Evolutionary conservation across 306 rosid species (phyloP).

Genomic region (Rubus idaeus): DNA sequence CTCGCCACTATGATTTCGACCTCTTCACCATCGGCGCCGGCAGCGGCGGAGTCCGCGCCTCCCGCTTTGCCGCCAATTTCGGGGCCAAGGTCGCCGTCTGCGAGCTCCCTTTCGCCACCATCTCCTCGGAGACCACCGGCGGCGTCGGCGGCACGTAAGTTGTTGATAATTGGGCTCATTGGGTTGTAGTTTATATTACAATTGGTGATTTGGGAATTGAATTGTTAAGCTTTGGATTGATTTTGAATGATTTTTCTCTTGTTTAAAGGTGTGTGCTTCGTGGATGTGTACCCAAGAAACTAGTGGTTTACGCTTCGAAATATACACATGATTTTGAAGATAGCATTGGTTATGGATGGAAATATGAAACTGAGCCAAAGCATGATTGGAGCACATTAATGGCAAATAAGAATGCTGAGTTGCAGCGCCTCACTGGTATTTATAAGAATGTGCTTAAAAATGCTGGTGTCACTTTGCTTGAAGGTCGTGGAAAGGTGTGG

Average conservation of each 20-base stretch:
- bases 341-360: constrained; percentile 94
- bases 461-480: constrained; percentile 65
- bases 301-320: constrained; percentile 76
- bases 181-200: no score
- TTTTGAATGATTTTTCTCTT: background rate
- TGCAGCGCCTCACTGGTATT: constrained; percentile 89
- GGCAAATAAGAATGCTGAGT: constrained; percentile 95
- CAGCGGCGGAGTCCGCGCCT: constrained; percentile 92
- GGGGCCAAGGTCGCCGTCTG: constrained; percentile 86
- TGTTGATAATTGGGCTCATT: no score
- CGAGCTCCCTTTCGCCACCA: constrained; percentile 91
- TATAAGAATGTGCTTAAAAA: constrained; percentile 72
- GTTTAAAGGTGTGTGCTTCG: constrained; percentile 81
- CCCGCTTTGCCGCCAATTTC: constrained; percentile 70
- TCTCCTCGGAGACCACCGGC: constrained; percentile 80
- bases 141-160: constrained; percentile 94
- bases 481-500: constrained; percentile 94
- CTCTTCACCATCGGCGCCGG: constrained; percentile 95
- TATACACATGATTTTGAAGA: constrained; percentile 94
- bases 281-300: constrained; percentile 96
- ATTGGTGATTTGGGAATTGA: no score
- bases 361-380: constrained; percentile 74
- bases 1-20: constrained; percentile 69
- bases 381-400: constrained; percentile 93
- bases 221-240: background rate